Conservation (phyloP, 257 asterid genomes). For the Phtheirospermum japonicum region DNA sequence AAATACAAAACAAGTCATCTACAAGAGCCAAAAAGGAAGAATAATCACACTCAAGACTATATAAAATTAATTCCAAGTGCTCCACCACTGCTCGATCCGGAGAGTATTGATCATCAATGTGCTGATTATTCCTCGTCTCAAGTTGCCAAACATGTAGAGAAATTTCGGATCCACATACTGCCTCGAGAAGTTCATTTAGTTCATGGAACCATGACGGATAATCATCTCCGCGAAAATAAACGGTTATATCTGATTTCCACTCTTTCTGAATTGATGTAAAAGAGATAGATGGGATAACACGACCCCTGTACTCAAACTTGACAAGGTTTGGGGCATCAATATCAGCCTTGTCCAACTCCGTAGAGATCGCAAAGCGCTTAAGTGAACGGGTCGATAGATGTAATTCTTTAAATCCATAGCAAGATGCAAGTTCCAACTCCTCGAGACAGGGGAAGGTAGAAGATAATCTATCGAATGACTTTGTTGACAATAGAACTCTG, state of each 20-base stretch:
- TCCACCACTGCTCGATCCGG: background rate
- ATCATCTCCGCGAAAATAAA: background rate
- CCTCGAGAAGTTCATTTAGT: background rate
- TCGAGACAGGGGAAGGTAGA: background rate
- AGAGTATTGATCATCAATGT: background rate
- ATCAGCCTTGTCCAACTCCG: too few relatives aligned
- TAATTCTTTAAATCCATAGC: background rate
- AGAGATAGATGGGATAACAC: background rate
- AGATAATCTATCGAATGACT: background rate
- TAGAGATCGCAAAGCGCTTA: background rate
- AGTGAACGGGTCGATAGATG: background rate
- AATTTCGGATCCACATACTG: background rate
- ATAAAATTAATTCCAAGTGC: background rate
- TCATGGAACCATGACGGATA: background rate
- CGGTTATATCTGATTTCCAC: background rate
- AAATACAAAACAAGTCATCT: background rate
- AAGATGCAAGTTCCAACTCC: background rate
- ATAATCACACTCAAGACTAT: background rate
- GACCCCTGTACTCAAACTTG: background rate
- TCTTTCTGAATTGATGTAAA: background rate
- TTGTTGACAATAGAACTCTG: background rate
- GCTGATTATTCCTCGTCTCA: too few relatives aligned
- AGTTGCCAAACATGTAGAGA: too few relatives aligned
- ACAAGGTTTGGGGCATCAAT: background rate
- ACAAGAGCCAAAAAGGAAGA: background rate